Percentiles rank a stretch among this genome's conserved stretches.
Evolutionary conservation across 257 asterid species (phyloP).

Genomic region (Primulina huaijiensis): DNA sequence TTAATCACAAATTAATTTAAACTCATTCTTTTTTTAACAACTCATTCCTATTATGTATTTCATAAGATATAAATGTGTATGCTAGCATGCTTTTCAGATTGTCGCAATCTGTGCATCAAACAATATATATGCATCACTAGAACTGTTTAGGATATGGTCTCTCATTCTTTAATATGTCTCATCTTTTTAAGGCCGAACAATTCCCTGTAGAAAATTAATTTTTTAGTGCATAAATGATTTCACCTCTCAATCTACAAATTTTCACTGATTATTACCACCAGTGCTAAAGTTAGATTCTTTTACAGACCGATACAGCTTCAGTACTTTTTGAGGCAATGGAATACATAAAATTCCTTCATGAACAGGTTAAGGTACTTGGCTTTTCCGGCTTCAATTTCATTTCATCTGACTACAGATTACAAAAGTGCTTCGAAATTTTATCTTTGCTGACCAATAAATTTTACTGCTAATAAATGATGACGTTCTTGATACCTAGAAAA

Average conservation of each 20-base stretch:
- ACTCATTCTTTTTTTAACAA: no score
- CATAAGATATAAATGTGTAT: no score
- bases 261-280: conserved; percentile 9
- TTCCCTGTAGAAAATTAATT: neutral
- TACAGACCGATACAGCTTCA: conserved; percentile 90
- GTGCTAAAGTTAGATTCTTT: conserved; percentile 1
- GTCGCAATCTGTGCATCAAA: neutral
- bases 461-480: neutral
- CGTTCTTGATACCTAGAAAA: neutral
- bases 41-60: no score
- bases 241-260: neutral
- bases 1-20: no score
- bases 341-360: conserved; percentile 83
- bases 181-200: neutral
- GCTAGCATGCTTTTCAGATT: no score
- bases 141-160: neutral
- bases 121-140: neutral
- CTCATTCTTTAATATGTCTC: neutral
- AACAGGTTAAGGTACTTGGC: conserved; percentile 72
- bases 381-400: neutral
- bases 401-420: neutral
- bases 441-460: neutral
- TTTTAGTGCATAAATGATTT: neutral
- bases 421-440: neutral
- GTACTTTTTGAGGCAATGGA: conserved; percentile 86